A percentile compares a stretch with the other conserved stretches of the same genome.
These are phyloP conservation scores for Begonia loranthoides DNA, from an alignment of 306 rosid genomes.

Conservation along the genomic window DNA sequence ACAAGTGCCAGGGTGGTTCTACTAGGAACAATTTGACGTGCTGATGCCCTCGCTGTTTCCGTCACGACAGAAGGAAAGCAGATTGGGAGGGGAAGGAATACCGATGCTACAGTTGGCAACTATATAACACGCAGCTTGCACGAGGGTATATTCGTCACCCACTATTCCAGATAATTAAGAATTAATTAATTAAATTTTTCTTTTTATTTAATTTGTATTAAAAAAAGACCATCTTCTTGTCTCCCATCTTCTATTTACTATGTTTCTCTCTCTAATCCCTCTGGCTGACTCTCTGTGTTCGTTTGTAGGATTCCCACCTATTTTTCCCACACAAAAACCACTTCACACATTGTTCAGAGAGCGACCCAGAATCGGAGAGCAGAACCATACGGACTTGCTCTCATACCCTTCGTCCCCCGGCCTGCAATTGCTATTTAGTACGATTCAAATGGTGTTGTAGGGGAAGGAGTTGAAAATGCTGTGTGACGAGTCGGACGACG, in stretches of 20 bases:
- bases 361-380: neutral
- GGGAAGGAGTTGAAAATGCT: conserved; percentile 5
- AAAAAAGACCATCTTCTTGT: neutral
- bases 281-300: conserved; percentile 10
- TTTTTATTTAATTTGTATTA: neutral
- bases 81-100: conserved; percentile 8
- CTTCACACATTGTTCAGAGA: conserved; percentile 4
- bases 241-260: conserved; percentile 3
- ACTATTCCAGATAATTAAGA: neutral
- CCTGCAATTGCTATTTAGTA: too few species aligned
- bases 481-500: conserved; percentile 23
- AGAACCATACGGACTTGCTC: too few species aligned
- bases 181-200: neutral
- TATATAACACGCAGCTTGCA: neutral
- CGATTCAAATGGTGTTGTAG: too few species aligned
- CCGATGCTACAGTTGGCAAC: conserved; percentile 2
- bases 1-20: too few species aligned
- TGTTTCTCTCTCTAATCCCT: conserved; percentile 16
- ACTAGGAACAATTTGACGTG: neutral
- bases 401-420: too few species aligned
- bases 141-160: conserved; percentile 29
- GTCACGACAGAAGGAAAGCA: conserved; percentile 33
- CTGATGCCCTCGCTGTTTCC: conserved; percentile 27
- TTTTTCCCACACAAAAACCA: conserved; percentile 25
- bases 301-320: conserved; percentile 39